A percentile compares a stretch with the other conserved stretches of the same genome.
Conservation (phyloP, 2,329 filamentous ascomycete genomes). For the Talaromyces pinophilus region DNA sequence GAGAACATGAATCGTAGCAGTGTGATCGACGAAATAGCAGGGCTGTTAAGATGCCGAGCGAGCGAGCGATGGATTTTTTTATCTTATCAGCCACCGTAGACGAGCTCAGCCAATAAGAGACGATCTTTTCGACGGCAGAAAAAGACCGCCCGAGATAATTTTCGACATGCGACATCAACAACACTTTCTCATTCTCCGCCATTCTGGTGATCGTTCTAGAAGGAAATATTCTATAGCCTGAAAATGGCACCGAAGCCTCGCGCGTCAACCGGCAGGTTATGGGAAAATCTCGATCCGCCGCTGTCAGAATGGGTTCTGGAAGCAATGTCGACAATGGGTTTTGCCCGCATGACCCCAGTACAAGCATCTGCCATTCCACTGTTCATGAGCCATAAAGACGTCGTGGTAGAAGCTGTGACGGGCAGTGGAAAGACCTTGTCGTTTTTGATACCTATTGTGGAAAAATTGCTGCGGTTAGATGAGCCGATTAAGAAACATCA, state of each 20-base stretch:
- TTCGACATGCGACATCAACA: constrained; percentile 12
- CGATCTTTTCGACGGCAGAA: constrained; percentile 12
- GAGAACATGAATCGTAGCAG: not conserved
- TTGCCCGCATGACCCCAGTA: constrained; percentile 87
- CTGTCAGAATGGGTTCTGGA: constrained; percentile 83
- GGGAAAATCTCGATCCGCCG: constrained; percentile 69
- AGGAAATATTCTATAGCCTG: not conserved
- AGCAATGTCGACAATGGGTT: constrained; percentile 80
- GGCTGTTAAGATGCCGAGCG: not conserved
- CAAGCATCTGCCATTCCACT: constrained; percentile 88
- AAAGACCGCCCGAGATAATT: constrained; percentile 22
- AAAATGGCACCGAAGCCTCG: constrained; percentile 47
- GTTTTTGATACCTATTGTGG: constrained; percentile 80
- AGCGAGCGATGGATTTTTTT: constrained; percentile 13
- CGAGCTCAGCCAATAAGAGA: constrained; percentile 16
- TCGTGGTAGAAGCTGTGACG: constrained; percentile 89
- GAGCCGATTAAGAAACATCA: constrained; percentile 87
- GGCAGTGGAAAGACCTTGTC: constrained; percentile 88
- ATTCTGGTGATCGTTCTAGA: not conserved
- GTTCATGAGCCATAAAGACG: constrained; percentile 86
- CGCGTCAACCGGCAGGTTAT: constrained; percentile 54
- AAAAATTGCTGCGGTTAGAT: constrained; percentile 76
- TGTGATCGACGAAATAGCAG: not conserved
- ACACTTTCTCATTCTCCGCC: not conserved
- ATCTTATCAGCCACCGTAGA: constrained; percentile 21